Evolutionary conservation across 1,139 yeast genomes (phyloP), one percentile per base, ranked within the genome.

Genomic region (Blastobotrys elegans): DNA sequence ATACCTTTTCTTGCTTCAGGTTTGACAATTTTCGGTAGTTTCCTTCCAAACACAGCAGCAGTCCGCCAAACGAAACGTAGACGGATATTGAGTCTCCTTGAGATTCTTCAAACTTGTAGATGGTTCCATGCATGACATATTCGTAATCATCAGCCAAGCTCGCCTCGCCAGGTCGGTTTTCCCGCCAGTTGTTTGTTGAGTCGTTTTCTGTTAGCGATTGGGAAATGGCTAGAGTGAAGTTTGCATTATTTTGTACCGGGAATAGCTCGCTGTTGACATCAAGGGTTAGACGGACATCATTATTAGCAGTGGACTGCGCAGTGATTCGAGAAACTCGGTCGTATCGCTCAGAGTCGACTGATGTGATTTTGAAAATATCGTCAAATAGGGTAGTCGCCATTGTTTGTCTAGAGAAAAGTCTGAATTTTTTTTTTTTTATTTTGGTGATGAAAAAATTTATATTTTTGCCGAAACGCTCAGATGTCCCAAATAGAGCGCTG

Each of bases 101-200:
- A 55, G 84, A 82, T 69, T 92, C 98, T 66, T 92, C 97, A 64
- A 94, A 92, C 67, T 92, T 89, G 74, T 94, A 94, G 43, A 94
- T 95, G 14, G 97, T 90, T 50, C 99, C 99, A 67, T 90, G 84
- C 97, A 92, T 92, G 58, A 92, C 97, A 61, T 94, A 94, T 65
- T 94, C 98, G 70, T 89, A 92, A 63, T 92, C 97, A 64, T 92
- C 97, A 52, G 97, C 96, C 62, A 92, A 75, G 1, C 94, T 79
- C 60, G 84, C 77, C 58, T 89, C 96, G 50, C 82, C 86, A 13
- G 84, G 76, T 66, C 79, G 85, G 38, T 96, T 95, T 45, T 68
- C 70, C 71, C 97, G 82, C 97, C 97, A 92, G 32, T 87, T 83
- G 55, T 80, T 79, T 16, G 83, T 73, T 48, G 76, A 75, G 20